Percentiles rank a stretch among this genome's conserved stretches.
Evolutionary conservation across 164 flowering plant species (phyloP).

Genomic region (Buxus sempervirens): DNA sequence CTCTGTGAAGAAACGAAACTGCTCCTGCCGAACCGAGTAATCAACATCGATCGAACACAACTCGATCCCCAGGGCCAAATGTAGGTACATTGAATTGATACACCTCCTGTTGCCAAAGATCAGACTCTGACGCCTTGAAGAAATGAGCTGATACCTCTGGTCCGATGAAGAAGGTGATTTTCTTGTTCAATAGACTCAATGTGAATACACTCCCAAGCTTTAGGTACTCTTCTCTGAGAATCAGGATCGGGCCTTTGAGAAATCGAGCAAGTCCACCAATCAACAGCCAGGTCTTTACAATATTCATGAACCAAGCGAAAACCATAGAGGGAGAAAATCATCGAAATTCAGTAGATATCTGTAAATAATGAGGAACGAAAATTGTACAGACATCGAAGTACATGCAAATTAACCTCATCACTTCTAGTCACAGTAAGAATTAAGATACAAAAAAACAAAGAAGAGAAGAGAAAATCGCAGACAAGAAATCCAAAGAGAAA

Average conservation of each 20-base stretch:
- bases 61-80: conserved; percentile 97
- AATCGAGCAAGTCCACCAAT: conserved; percentile 58
- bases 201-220: conserved; percentile 76
- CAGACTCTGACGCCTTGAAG: conserved; percentile 88
- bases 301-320: too few relatives aligned
- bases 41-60: conserved; percentile 91
- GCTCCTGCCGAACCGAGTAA: conserved; percentile 79
- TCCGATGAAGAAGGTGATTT: conserved; percentile 58
- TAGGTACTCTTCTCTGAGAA: conserved; percentile 68
- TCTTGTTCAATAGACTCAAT: conserved; percentile 46
- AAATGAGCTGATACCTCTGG: conserved; percentile 84
- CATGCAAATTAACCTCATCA: too few relatives aligned
- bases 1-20: conserved; percentile 96
- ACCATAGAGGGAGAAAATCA: too few relatives aligned
- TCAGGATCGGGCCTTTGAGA: conserved; percentile 65
- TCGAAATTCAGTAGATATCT: too few relatives aligned
- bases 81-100: conserved; percentile 98
- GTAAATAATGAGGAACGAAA: too few relatives aligned
- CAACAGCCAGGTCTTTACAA: conserved; percentile 35
- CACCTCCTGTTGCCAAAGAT: conserved; percentile 97
- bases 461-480: too few relatives aligned
- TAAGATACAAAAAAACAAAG: too few relatives aligned
- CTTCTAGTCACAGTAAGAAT: too few relatives aligned
- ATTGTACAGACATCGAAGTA: too few relatives aligned
- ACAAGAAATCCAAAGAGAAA: too few relatives aligned